Evolutionary conservation across 2,329 filamentous ascomycete species (phyloP).

Genomic region (Botrytis squamosa): DNA sequence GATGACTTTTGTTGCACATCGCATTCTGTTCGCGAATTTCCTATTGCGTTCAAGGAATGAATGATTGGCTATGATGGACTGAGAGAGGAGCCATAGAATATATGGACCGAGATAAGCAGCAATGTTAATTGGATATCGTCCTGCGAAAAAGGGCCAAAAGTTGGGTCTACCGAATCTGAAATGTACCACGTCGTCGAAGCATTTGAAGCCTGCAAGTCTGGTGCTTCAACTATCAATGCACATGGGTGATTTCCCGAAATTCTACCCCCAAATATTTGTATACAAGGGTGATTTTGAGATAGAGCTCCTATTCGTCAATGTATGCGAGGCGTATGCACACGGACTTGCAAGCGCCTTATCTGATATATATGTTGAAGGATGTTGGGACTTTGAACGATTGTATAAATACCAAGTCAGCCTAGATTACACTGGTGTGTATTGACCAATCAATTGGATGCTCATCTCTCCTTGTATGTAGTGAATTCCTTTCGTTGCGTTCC

Average conservation of each 20-base stretch:
- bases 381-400: background rate
- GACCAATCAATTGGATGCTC: background rate
- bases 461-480: background rate
- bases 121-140: no score
- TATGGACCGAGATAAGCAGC: background rate
- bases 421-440: background rate
- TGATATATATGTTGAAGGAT: background rate
- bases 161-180: background rate
- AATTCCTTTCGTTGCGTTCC: background rate
- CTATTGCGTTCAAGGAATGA: background rate
- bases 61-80: background rate
- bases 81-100: background rate
- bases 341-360: no score
- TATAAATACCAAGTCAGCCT: no score
- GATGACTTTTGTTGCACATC: slow-evolving; percentile 5
- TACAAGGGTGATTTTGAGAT: background rate
- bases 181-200: background rate
- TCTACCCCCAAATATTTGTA: background rate
- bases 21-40: slow-evolving; percentile 7
- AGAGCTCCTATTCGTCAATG: background rate
- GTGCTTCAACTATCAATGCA: background rate
- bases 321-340: background rate
- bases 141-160: no score
- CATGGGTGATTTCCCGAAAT: background rate
- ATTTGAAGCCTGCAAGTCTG: background rate